Base-by-base conservation (phyloP, 257 asterid species). In the Penstemon newberryi region DNA sequence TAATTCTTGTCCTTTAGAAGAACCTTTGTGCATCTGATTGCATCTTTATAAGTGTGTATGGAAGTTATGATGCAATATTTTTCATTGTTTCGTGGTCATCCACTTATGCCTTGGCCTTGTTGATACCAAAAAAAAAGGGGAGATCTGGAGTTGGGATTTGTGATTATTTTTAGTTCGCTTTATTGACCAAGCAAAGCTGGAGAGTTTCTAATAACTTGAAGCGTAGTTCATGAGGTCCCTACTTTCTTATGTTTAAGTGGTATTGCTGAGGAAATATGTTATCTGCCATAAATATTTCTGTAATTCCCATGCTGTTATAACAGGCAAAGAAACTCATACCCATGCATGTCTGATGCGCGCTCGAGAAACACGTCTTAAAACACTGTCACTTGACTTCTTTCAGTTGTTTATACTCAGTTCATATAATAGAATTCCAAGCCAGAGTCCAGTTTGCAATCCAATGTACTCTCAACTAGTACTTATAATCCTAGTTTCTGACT, bases 1-100 rank as follows among this genome's bases (percentile, higher is more conserved):
- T 92, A 89, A 65, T 64, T 72, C 70, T 54, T 56, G 46, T 38
- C 57, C 62, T 61, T 46, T 41, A 71, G 56, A 57, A 63, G 53
- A 45, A 12, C 36, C 59, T 57, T 44, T 10, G 55, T 15, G 45
- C 49, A 65, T 11, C 15, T 15, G 39, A 53, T 15, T 40, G 10
- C 13, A 56, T 56, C 42, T 33, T 15, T 49, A 11, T 11, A 49
- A 49, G 18, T 46, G 51, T 46, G 10, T 46, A 7, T 46, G 11
- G 53, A 47, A 15, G 11, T 49, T 49, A 8, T 49, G 54, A 49
- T 49, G 54, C 11, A 10, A 3, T 49, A 8, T 10, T 49, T 12
- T 49, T 49, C 5, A 9, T 4, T 49, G 54, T 9, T 12, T 10
- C n/a, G n/a, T 49, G 33, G 54, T 46, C 15, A 5, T 3, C 54